Evolutionary conservation across 2,329 filamentous ascomycete species (phyloP), one percentile per base, ranked within the genome.

Genomic region (Pezicula neosporulosa): DNA sequence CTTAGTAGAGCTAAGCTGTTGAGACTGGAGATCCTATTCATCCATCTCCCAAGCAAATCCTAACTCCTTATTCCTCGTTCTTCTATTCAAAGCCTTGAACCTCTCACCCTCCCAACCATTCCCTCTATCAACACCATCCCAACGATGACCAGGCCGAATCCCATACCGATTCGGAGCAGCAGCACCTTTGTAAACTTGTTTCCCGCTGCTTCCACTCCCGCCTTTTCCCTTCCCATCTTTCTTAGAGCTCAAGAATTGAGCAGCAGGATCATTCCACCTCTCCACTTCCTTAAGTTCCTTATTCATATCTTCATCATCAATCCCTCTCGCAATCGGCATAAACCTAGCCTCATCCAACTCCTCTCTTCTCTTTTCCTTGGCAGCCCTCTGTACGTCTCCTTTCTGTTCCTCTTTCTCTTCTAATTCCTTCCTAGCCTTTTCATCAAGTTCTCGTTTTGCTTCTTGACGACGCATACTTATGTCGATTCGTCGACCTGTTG

Each of bases 21-120:
- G 6, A 44, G 10, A 39, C 33, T 30, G 15, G 19, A 18, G 28
- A 41, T 15, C 28, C 55, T 78, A 94, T 70, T 91, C 89, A 72
- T 97, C 94, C 87, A 95, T 94, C 76, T 97, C 90, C 94, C 93
- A 99, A 30, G 87, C 84, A 70, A 97, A 97, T 62, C 93, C 85
- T 64, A 97, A 70, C 30, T 86, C 86, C 69, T 89, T 87, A 61
- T 87, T 83, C 66, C 91, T 84, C 63, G 85, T 83, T 60, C 82
- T 82, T 60, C 83, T 77, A 68, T 97, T 97, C 59, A 92, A 76
- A 2, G 91, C 89, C 67, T 88, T 90, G 72, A 97, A 97, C 73
- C 92, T 88, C 66, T 97, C 87, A 56, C 83, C 87, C 73, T 99
- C 94, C 67, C 97, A 97, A 0, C 93, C 93, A 71, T 90, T 99